These are phyloP conservation scores for Scenedesmus sp. DNA, from an alignment of 163 green algal genomes.

Conservation along the genomic window DNA sequence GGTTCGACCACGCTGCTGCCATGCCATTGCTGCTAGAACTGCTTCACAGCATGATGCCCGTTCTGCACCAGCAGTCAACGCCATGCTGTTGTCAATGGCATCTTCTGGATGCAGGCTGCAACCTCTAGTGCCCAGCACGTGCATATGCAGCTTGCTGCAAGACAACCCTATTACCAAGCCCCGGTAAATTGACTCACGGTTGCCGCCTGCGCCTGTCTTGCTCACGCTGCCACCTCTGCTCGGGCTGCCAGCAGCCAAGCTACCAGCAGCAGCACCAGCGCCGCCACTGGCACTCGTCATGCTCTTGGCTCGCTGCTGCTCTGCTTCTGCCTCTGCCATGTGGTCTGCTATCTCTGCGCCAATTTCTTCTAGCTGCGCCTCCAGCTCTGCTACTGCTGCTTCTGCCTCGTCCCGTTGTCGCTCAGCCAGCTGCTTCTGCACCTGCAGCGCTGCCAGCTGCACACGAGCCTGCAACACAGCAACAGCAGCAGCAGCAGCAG, in stretches of 20 bases:
- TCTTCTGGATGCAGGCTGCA: no score
- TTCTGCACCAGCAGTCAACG: no score
- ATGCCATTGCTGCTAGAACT: no score
- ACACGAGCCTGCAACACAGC: conserved; percentile 26
- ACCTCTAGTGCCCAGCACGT: no score
- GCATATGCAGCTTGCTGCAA: no score
- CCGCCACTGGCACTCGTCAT: not conserved
- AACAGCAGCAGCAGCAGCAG: not conserved
- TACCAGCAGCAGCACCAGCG: not conserved
- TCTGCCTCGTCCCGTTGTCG: not conserved
- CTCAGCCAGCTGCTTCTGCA: conserved; percentile 47
- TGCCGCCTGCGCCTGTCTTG: not conserved
- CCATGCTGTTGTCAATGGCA: no score
- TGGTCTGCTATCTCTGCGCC: conserved; percentile 39
- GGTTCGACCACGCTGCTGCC: no score
- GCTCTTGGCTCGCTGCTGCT: conserved; percentile 38
- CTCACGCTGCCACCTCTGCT: not conserved
- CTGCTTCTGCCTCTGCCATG: conserved; percentile 32
- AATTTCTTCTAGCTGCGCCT: conserved; percentile 40
- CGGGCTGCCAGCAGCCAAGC: not conserved
- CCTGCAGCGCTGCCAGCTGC: not conserved
- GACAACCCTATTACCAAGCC: no score
- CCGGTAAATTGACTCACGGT: no score
- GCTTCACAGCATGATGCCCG: no score
- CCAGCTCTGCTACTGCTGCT: conserved; percentile 22